Base-by-base conservation (phyloP, 768 basidiomycete genomes). In the Suillus discolor region DNA sequence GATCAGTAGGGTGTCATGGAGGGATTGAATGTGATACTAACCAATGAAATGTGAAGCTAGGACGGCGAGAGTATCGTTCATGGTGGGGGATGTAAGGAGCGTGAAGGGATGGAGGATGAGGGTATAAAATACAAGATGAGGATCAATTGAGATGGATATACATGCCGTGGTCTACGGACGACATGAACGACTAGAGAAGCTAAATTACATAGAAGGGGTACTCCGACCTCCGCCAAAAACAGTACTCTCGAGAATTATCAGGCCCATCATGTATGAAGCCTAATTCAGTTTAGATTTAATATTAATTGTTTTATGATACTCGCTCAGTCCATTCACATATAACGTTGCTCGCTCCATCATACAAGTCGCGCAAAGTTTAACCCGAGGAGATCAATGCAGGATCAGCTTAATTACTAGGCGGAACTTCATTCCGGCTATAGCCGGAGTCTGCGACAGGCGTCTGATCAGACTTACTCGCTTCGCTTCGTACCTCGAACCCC, bases 21-120 rank as follows among this genome's bases (percentile, higher is more conserved):
- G 28, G 6, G 4, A 16, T 25, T 2, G 11, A 20, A 36, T 1
- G 0, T 20, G 20, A 6, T 62, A 66, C 72, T 15, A 41, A 74
- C 74, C 75, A 2, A 75, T 62, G 51, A 74, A 64, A 68, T 75
- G 74, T 13, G 74, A 73, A 0, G 74, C 74, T 34, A 75, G 68
- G 8, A 75, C 66, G 47, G 71, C 62, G 42, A 75, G 23, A 31
- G 47, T 39, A 7, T 31, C 39, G 2, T 64, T 53, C 74, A 74
- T 77, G 53, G 44, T 38, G n/a, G 34, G 44, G 65, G 6, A 6
- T 38, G 39, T 25, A 62, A 34, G 57, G 54, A 61, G 62, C 38
- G 62, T 28, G 28, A 28, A 41, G 34, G 57, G 41, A 8, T 23
- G 62, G 49, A 39, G 12, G 13, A 60, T 23, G 54, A 55, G 13